Evolutionary conservation across 805 yeast genomes (phyloP).

Genomic region (Saccharomycopsis sp.): DNA sequence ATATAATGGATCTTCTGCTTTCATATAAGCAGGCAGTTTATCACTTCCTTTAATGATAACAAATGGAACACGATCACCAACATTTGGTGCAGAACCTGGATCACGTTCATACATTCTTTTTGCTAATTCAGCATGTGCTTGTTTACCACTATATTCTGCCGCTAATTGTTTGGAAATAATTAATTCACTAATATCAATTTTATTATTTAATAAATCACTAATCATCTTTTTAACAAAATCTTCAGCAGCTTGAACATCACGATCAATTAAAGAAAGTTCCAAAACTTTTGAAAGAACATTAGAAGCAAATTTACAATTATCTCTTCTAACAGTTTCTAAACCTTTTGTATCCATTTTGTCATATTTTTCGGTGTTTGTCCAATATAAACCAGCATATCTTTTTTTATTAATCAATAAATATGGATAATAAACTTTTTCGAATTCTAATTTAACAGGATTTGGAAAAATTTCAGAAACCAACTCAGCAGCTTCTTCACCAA

Average conservation of each 20-base stretch:
- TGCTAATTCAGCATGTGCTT: constrained; percentile 94
- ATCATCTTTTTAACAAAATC: constrained; percentile 77
- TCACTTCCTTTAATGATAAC: constrained; percentile 79
- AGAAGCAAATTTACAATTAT: constrained; percentile 90
- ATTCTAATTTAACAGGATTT: constrained; percentile 87
- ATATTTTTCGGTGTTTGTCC: constrained; percentile 87
- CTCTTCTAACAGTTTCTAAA: constrained; percentile 96
- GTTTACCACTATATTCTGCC: constrained; percentile 89
- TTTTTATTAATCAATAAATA: constrained; percentile 89
- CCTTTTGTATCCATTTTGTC: constrained; percentile 99
- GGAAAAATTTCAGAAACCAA: constrained; percentile 69
- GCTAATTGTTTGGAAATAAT: constrained; percentile 92
- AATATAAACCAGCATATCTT: constrained; percentile 92
- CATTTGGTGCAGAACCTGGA: constrained; percentile 91
- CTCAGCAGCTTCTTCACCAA: constrained; percentile 93
- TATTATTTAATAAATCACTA: constrained; percentile 81
- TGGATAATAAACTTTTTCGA: constrained; percentile 94
- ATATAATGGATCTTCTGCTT: constrained; percentile 92
- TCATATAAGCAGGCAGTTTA: constrained; percentile 79
- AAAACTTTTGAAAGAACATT: constrained; percentile 88
- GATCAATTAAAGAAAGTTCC: constrained; percentile 72
- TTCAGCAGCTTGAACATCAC: constrained; percentile 81
- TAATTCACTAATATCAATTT: constrained; percentile 84
- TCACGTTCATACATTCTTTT: constrained; percentile 95
- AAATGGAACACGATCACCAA: constrained; percentile 97